Percentiles rank a stretch among this genome's conserved stretches.
phyloP scores from a whole-genome alignment of 2,329 filamentous ascomycete genomes.

The Rugonectria rugulosa region DNA sequence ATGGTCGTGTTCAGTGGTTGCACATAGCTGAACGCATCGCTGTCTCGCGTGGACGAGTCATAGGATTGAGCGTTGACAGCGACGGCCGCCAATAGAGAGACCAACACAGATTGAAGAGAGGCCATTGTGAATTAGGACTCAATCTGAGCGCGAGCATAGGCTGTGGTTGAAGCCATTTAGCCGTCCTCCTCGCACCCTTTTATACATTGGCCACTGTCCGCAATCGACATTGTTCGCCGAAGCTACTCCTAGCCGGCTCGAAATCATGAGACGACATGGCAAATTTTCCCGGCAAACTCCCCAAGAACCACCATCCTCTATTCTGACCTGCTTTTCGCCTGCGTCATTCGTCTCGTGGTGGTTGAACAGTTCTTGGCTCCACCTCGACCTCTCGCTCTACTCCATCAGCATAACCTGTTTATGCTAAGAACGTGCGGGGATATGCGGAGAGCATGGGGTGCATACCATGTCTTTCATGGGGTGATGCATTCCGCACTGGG shows the following conservation, averaged over 20 bases:
- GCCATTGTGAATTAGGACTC: constrained; percentile 29
- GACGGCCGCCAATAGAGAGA: constrained; percentile 43
- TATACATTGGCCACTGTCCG: constrained; percentile 3
- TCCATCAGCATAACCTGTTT: constrained; percentile 10
- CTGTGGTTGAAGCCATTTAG: background rate
- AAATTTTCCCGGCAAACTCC: too few species aligned
- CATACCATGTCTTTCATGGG: constrained; percentile 19
- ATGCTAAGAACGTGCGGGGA: constrained; percentile 13
- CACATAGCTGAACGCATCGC: constrained; percentile 47
- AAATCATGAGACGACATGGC: too few species aligned
- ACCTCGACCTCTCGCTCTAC: background rate
- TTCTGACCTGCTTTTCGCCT: too few species aligned
- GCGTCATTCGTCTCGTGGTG: constrained; percentile 30
- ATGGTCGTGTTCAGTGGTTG: constrained; percentile 52
- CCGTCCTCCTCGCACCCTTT: constrained; percentile 20
- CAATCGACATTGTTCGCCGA: background rate
- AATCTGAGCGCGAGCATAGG: constrained; percentile 14
- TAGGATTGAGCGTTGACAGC: constrained; percentile 39
- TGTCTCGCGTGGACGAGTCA: constrained; percentile 29
- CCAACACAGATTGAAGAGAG: constrained; percentile 44
- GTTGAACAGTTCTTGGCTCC: constrained; percentile 10
- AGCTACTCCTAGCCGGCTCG: too few species aligned
- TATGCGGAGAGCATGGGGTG: constrained; percentile 18
- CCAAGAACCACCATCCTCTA: too few species aligned
- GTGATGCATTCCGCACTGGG: constrained; percentile 5